Percentiles rank a stretch among this genome's conserved stretches.
Conservation (phyloP, 1,139 yeast genomes). For the Suhomyces maxii region DNA sequence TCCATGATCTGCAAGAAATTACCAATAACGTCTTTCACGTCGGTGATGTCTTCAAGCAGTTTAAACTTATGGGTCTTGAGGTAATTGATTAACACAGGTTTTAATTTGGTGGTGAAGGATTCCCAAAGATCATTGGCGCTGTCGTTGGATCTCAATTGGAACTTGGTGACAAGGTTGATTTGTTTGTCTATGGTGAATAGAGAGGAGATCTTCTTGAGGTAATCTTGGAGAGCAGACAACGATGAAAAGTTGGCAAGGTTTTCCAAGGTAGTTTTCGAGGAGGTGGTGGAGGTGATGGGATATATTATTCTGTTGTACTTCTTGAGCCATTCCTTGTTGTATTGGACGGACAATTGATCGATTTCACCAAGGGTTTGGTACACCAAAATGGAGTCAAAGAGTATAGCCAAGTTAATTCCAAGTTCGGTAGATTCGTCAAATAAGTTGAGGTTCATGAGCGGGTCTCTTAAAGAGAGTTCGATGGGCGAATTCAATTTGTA, state of each 20-base stretch:
- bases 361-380: constrained; percentile 71
- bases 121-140: constrained; percentile 80
- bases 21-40: constrained; percentile 61
- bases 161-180: constrained; percentile 57
- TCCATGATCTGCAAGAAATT: constrained; percentile 77
- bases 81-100: constrained; percentile 50
- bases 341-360: constrained; percentile 58
- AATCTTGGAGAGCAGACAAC: constrained; percentile 47
- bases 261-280: constrained; percentile 13
- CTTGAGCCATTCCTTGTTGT: constrained; percentile 70
- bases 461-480: constrained; percentile 69
- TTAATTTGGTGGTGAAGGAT: constrained; percentile 57
- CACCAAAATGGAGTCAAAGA: constrained; percentile 82
- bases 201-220: constrained; percentile 67
- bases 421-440: constrained; percentile 42
- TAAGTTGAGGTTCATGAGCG: constrained; percentile 46
- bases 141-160: constrained; percentile 52
- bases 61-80: constrained; percentile 31
- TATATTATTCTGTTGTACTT: constrained; percentile 73
- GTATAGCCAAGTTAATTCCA: constrained; percentile 60
- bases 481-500: constrained; percentile 85
- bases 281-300: constrained; percentile 49
- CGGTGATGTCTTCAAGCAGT: constrained; percentile 32
- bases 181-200: constrained; percentile 76
- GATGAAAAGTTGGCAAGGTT: constrained; percentile 20